Conservation (phyloP, 2,329 filamentous ascomycete species). For the Harringtonia lauricola region DNA sequence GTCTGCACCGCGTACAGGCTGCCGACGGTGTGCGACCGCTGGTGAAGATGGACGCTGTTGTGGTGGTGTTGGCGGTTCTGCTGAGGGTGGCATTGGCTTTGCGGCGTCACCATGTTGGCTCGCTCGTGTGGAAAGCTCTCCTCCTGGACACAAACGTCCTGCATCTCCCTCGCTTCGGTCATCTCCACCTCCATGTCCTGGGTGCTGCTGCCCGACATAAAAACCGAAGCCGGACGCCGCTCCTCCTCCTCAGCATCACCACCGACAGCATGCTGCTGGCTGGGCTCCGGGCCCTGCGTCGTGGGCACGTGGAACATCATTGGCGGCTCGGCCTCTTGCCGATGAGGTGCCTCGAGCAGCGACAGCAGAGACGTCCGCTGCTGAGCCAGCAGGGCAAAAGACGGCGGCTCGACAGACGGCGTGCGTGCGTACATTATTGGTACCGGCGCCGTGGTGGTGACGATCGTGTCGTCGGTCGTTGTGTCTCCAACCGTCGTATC, state of each 20-base stretch:
- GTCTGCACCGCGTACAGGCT: slow-evolving; percentile 34
- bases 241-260: too few relatives aligned
- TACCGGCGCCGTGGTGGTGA: not conserved
- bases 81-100: not conserved
- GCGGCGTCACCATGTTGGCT: not conserved
- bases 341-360: slow-evolving; percentile 45
- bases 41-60: slow-evolving; percentile 8
- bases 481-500: slow-evolving; percentile 22
- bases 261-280: too few relatives aligned
- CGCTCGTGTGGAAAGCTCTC: too few relatives aligned
- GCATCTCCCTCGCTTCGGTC: not conserved
- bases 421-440: slow-evolving; percentile 41
- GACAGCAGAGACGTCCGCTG: slow-evolving; percentile 49
- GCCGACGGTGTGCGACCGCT: slow-evolving; percentile 36
- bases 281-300: slow-evolving; percentile 15
- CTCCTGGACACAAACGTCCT: too few relatives aligned
- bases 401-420: slow-evolving; percentile 50
- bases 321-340: slow-evolving; percentile 22
- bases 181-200: not conserved
- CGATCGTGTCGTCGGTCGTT: not conserved
- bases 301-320: slow-evolving; percentile 28
- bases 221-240: too few relatives aligned
- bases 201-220: too few relatives aligned
- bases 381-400: slow-evolving; percentile 42
- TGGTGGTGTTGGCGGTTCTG: not conserved